Conservation (phyloP, 1,284 basidiomycete species). For the Ceratobasidium sp. region DNA sequence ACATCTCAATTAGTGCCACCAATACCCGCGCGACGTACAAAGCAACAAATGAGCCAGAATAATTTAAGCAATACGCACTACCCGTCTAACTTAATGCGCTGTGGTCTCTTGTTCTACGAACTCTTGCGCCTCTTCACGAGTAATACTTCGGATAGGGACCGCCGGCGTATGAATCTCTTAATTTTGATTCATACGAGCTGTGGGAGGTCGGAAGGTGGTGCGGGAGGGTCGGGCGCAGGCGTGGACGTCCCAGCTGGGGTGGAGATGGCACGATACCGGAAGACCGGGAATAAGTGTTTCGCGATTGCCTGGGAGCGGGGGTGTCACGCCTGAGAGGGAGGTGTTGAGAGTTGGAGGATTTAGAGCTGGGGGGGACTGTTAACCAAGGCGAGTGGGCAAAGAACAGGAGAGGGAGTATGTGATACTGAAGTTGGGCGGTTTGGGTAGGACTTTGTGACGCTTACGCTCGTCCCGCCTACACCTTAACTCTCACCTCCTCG, state of each 20-base stretch:
- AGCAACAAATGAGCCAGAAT: constrained; percentile 20
- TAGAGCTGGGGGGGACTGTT: constrained; percentile 46
- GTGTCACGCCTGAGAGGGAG: constrained; percentile 46
- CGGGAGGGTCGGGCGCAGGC: constrained; percentile 15
- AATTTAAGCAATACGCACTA: constrained; percentile 13
- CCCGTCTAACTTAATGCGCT: constrained; percentile 45
- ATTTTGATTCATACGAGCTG: constrained; percentile 27
- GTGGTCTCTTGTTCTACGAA: constrained; percentile 75
- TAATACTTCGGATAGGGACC: constrained; percentile 67
- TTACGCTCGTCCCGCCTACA: constrained; percentile 49
- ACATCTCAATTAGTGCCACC: too few relatives aligned
- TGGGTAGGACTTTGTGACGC: constrained; percentile 49
- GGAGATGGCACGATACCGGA: constrained; percentile 16
- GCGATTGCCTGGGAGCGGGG: constrained; percentile 49
- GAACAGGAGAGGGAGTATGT: too few relatives aligned
- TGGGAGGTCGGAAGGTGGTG: neutral
- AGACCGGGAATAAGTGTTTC: constrained; percentile 23
- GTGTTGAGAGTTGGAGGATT: constrained; percentile 48
- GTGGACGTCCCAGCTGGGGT: constrained; percentile 22
- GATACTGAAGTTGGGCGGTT: neutral
- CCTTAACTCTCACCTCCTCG: constrained; percentile 48
- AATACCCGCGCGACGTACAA: too few relatives aligned
- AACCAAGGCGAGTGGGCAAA: constrained; percentile 48
- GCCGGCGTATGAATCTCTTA: constrained; percentile 19
- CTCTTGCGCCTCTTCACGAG: constrained; percentile 86